Conservation (phyloP, 1,284 basidiomycete species). For the Melampsora larici-populina region DNA sequence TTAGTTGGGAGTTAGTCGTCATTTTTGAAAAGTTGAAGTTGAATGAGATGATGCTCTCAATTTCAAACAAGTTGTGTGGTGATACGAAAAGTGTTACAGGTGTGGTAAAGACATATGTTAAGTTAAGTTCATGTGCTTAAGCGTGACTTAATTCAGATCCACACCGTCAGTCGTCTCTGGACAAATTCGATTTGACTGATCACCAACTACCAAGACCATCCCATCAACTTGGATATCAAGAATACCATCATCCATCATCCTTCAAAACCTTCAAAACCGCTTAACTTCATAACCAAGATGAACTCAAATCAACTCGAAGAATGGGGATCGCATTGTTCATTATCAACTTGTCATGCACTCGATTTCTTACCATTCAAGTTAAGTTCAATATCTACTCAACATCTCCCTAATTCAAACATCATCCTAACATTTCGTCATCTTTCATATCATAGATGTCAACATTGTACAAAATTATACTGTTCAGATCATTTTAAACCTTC, state of each 20-base stretch:
- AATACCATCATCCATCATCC: too few species aligned
- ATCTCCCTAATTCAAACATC: not conserved
- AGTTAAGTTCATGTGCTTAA: too few species aligned
- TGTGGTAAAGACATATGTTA: too few species aligned
- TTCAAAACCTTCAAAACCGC: not conserved
- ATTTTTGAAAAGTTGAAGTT: too few species aligned
- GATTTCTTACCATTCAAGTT: constrained; percentile 43
- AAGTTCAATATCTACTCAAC: not conserved
- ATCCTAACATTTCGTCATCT: not conserved
- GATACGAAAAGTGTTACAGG: too few species aligned
- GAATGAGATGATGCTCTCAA: too few species aligned
- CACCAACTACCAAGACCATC: too few species aligned
- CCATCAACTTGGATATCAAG: too few species aligned
- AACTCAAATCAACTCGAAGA: constrained; percentile 36
- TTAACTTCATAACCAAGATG: not conserved
- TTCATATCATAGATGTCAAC: constrained; percentile 19
- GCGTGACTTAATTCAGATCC: too few species aligned
- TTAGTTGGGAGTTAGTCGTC: not conserved
- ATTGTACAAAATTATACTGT: constrained; percentile 37
- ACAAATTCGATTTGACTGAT: too few species aligned
- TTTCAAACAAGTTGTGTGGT: too few species aligned
- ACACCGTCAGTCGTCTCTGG: too few species aligned
- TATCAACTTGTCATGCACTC: constrained; percentile 32
- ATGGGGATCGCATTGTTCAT: constrained; percentile 42
- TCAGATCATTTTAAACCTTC: constrained; percentile 41